A percentile compares a stretch with the other conserved stretches of the same genome.
These are phyloP conservation scores for thale cress (Arabidopsis thaliana) DNA, from an alignment of 345 rosid species.

Conservation along the genomic window TAIR10.1 NC_003071.7:16321501-16322000, in stretches of 20 bases:
- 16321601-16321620: conserved; percentile 34
- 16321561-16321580: conserved; percentile 26
- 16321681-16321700: background rate
- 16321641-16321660: conserved; percentile 2
- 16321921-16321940: conserved; percentile 70
- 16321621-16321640: conserved; percentile 21
- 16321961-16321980: conserved; percentile 56
- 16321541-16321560: conserved; percentile 56
- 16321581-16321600: too few species aligned
- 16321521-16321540: conserved; percentile 59
- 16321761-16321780: background rate
- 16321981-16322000: conserved; percentile 67
- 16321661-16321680: background rate
- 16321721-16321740: background rate
- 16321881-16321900: conserved; percentile 84
- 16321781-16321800: conserved; percentile 46
- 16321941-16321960: conserved; percentile 71
- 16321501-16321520: conserved; percentile 53
- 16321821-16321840: conserved; percentile 36
- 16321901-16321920: conserved; percentile 71
- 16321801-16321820: conserved; percentile 42
- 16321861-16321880: conserved; percentile 83
- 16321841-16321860: conserved; percentile 43
- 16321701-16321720: background rate
- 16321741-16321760: background rate